Evolutionary conservation across 192 early-diverging fungal genomes (phyloP).

Genomic region (Gamsiella multidivaricata): DNA sequence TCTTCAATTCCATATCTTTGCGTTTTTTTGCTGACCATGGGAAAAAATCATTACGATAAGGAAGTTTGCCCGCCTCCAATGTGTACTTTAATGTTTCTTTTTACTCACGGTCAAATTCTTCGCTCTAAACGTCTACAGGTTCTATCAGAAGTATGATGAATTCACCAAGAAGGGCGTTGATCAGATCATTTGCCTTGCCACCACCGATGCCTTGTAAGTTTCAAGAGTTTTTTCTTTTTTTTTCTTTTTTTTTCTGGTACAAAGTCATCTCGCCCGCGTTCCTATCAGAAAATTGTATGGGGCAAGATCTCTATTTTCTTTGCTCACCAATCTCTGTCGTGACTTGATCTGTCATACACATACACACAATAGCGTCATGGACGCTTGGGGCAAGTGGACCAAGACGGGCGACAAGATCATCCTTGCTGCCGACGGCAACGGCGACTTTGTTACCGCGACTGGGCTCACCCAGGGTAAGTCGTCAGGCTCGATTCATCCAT

Average conservation of each 20-base stretch:
- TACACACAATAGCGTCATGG: slow-evolving; percentile 58
- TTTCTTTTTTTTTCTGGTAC: not conserved
- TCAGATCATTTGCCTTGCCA: slow-evolving; percentile 58
- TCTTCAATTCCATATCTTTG: not conserved
- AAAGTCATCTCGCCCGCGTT: no score
- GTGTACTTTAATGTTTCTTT: no score
- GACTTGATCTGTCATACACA: no score
- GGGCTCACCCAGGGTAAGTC: slow-evolving; percentile 41
- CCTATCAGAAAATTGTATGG: no score
- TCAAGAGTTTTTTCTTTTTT: not conserved
- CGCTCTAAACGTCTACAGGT: no score
- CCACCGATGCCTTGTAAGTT: slow-evolving; percentile 63
- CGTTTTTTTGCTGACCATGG: not conserved
- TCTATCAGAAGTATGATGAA: slow-evolving; percentile 50
- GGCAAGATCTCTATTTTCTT: no score
- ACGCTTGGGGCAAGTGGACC: slow-evolving; percentile 66
- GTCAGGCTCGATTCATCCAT: not conserved
- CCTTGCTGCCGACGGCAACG: slow-evolving; percentile 63
- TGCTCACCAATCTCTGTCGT: no score
- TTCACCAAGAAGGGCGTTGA: slow-evolving; percentile 68
- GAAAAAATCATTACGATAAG: not conserved
- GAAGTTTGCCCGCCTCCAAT: no score
- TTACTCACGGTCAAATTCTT: no score
- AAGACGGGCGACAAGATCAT: slow-evolving; percentile 55
- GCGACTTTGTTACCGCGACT: slow-evolving; percentile 54